Percentiles rank a stretch among this genome's conserved stretches.
Evolutionary conservation across 257 asterid genomes (phyloP).

Genomic region (Scutellaria galericulata): DNA sequence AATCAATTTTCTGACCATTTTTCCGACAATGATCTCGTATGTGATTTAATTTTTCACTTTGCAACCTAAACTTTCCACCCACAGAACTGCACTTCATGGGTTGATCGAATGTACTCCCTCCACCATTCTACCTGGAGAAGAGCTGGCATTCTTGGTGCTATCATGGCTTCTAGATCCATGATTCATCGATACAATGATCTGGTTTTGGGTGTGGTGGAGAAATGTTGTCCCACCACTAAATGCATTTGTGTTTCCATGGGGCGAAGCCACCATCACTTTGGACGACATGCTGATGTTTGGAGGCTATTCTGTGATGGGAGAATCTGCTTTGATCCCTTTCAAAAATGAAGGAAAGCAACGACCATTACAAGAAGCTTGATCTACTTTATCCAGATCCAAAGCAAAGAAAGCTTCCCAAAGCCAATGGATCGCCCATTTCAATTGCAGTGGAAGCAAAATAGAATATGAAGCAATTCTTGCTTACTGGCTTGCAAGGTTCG

Average conservation of each 20-base stretch:
- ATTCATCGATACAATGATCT: slow-evolving; percentile 20
- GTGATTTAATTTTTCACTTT: too few relatives aligned
- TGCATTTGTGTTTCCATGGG: slow-evolving; percentile 44
- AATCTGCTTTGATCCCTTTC: too few relatives aligned
- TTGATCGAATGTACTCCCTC: neutral
- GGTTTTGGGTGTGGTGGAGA: slow-evolving; percentile 33
- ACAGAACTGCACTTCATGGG: slow-evolving; percentile 19
- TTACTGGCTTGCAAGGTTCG: slow-evolving; percentile 43
- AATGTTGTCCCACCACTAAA: slow-evolving; percentile 41
- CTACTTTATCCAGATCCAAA: too few relatives aligned
- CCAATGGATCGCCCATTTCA: slow-evolving; percentile 33
- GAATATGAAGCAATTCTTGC: slow-evolving; percentile 46
- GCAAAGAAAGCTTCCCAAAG: neutral
- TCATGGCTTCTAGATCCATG: slow-evolving; percentile 26
- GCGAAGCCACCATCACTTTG: slow-evolving; percentile 46
- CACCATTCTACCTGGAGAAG: slow-evolving; percentile 31
- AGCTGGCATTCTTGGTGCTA: slow-evolving; percentile 39
- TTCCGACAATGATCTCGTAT: too few relatives aligned
- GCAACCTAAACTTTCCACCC: too few relatives aligned
- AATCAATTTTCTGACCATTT: too few relatives aligned
- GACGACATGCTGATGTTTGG: too few relatives aligned
- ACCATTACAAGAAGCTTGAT: too few relatives aligned
- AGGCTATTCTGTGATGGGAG: too few relatives aligned
- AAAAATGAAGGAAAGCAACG: too few relatives aligned
- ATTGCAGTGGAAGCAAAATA: slow-evolving; percentile 28